Conservation (phyloP, 805 yeast genomes). For the Lipomyces orientalis region DNA sequence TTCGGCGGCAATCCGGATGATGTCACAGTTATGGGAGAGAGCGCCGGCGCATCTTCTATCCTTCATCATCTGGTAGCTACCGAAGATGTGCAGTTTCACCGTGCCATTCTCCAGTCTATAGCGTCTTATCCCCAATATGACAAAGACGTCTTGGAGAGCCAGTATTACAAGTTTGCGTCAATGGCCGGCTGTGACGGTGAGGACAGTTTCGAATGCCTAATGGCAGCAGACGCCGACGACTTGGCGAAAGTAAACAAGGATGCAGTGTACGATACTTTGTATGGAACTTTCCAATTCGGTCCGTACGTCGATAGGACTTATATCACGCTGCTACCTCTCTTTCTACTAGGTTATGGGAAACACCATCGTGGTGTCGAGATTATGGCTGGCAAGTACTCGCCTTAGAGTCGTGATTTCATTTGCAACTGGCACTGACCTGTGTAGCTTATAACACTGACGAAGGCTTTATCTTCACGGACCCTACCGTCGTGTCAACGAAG, state of each 20-base stretch:
- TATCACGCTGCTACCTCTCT: conserved; percentile 30
- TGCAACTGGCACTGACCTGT: not conserved
- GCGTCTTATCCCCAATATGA: conserved; percentile 36
- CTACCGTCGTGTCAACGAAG: conserved; percentile 13
- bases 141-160: conserved; percentile 17
- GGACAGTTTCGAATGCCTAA: conserved; percentile 29
- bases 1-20: conserved; percentile 50
- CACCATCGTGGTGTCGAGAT: conserved; percentile 22
- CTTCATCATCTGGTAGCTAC: conserved; percentile 42
- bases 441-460: conserved; percentile 28
- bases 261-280: conserved; percentile 14
- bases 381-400: conserved; percentile 15
- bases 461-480: conserved; percentile 34
- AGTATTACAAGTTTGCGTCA: conserved; percentile 22
- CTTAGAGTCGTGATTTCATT: not conserved
- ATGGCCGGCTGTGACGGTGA: conserved; percentile 23
- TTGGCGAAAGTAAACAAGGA: conserved; percentile 27
- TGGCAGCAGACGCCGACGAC: conserved; percentile 6
- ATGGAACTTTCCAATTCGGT: conserved; percentile 35
- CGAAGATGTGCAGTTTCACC: conserved; percentile 36
- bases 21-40: conserved; percentile 50
- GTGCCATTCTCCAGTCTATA: conserved; percentile 36
- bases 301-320: conserved; percentile 34
- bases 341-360: conserved; percentile 23
- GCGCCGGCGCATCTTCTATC: conserved; percentile 50